Conservation (phyloP, 768 basidiomycete species). For the Hericium alpestre region DNA sequence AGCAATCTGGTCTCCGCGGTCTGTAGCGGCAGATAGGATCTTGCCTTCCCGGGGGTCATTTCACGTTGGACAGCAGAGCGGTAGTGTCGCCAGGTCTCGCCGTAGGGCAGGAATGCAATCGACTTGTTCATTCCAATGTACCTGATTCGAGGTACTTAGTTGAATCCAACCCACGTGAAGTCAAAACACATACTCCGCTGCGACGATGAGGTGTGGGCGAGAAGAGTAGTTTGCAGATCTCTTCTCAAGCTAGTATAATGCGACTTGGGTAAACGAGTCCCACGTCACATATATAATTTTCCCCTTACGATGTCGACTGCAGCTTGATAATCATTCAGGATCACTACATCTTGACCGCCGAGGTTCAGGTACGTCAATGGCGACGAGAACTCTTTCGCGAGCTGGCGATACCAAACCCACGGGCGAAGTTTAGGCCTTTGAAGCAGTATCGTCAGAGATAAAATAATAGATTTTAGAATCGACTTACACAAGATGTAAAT, state of each 20-base stretch:
- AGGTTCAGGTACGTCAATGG: neutral
- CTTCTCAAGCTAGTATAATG: neutral
- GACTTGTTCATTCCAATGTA: neutral
- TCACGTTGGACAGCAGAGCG: neutral
- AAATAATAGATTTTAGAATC: neutral
- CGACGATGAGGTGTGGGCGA: neutral
- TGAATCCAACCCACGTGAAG: neutral
- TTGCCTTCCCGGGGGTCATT: neutral
- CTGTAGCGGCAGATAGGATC: neutral
- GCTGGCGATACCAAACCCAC: neutral
- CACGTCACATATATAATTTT: neutral
- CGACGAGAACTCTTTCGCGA: neutral
- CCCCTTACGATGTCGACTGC: neutral
- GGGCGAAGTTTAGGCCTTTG: neutral
- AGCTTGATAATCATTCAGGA: neutral
- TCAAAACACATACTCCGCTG: neutral
- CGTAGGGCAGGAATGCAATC: neutral
- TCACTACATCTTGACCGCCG: neutral
- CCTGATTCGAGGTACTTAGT: neutral
- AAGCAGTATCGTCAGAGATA: neutral
- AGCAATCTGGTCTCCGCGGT: neutral
- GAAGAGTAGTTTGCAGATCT: neutral
- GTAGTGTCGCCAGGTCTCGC: neutral
- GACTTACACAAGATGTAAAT: neutral
- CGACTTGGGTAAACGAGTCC: neutral